Evolutionary conservation across 805 yeast genomes (phyloP), one percentile per base, ranked within the genome.

Genomic region (Kuraishia ogatae): DNA sequence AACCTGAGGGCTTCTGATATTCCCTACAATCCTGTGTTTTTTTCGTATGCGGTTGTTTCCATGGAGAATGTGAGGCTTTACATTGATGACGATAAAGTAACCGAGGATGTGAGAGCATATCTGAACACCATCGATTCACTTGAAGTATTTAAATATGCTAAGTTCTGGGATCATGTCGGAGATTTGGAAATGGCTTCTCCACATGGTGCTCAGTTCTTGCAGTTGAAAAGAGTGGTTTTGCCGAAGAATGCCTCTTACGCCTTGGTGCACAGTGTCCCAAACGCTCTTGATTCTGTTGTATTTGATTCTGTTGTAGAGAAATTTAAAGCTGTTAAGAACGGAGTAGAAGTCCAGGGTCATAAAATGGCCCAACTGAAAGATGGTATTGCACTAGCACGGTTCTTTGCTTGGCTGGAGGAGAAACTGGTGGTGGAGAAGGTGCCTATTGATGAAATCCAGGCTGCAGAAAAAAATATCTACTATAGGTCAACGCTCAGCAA

Each of bases 1-100:
- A 89, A 89, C 64, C 70, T 89, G 57, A 79, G 97, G 56, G 89
- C 92, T 4, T 80, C 69, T 19, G 97, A 91, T 67, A 83, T 90
- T 56, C 85, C 83, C 13, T 90, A 79, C 65, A 83, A 84, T 62
- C 96, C 97, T 1, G 90, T 88, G 3, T 90, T 90, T 68, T 87
- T 82, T 68, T 75, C 91, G 8, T 85, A 81, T 61, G 73, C 79
- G 2, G 62, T 75, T 2, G 53, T 59, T 20, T 61, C 70, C 8
- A 46, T 56, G 21, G 59, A 71, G 1, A 60, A 63, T 2, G 79
- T 83, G 1, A 63, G 65, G 3, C 70, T 89, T 17, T 89, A 85
- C 64, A 71, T 84, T 7, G 81, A 86, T 58, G 69, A 73, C 53
- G 62, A 66, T 20, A 80, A 81, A 56, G 61, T 81, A 43, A 65